Evolutionary conservation across 2,329 filamentous ascomycete species (phyloP).

Genomic region (Cladosporium sp.): DNA sequence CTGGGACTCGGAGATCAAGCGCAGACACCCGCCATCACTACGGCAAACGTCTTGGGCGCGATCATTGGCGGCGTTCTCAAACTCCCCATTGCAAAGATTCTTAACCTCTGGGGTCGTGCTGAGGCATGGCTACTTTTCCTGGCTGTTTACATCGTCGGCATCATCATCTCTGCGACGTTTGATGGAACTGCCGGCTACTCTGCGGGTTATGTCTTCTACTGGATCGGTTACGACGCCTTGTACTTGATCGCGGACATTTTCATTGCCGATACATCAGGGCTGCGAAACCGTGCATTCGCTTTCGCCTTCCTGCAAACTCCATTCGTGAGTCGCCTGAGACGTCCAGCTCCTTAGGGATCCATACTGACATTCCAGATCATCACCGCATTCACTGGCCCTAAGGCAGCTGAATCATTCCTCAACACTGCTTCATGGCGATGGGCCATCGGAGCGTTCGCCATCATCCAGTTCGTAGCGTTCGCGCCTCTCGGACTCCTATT

Average conservation of each 20-base stretch:
- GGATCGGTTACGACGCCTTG: slow-evolving; percentile 19
- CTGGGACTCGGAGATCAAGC: slow-evolving; percentile 13
- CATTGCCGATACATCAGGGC: slow-evolving; percentile 62
- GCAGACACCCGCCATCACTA: slow-evolving; percentile 20
- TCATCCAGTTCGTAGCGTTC: slow-evolving; percentile 59
- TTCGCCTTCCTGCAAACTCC: slow-evolving; percentile 61
- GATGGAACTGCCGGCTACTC: slow-evolving; percentile 19
- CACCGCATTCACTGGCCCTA: slow-evolving; percentile 21
- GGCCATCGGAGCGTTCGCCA: slow-evolving; percentile 64
- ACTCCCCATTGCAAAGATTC: slow-evolving; percentile 62
- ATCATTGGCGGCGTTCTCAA: slow-evolving; percentile 58
- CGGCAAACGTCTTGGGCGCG: slow-evolving; percentile 51
- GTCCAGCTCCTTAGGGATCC: not conserved
- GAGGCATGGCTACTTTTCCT: slow-evolving; percentile 57
- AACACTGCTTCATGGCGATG: slow-evolving; percentile 52
- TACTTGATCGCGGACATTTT: slow-evolving; percentile 45
- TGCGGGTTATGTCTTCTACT: slow-evolving; percentile 21
- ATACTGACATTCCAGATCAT: slow-evolving; percentile 36
- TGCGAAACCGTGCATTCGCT: slow-evolving; percentile 62
- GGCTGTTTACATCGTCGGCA: slow-evolving; percentile 17
- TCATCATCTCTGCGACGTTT: slow-evolving; percentile 20
- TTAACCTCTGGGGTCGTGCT: slow-evolving; percentile 64
- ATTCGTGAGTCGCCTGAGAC: slow-evolving; percentile 58
- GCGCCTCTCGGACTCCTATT: slow-evolving; percentile 60
- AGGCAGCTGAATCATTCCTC: slow-evolving; percentile 32